Conservation (phyloP, 257 asterid genomes). For the Salvia splendens region DNA sequence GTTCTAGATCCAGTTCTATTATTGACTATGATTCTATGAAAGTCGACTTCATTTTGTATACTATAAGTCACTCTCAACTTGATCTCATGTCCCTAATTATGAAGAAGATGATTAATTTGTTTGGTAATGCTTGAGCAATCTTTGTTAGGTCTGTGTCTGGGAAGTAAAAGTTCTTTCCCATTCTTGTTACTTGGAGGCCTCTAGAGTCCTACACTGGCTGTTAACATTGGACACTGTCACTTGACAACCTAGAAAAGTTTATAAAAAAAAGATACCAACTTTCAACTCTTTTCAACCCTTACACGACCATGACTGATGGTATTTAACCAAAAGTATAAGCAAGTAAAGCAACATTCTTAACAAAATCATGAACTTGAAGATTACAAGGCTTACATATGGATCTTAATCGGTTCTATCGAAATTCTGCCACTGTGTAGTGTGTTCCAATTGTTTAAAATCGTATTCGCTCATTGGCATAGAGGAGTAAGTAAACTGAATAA, state of each 20-base stretch:
- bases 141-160: background rate
- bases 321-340: background rate
- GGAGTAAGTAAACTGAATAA: background rate
- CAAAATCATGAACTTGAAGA: background rate
- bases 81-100: background rate
- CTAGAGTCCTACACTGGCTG: background rate
- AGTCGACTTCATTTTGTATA: background rate
- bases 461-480: background rate
- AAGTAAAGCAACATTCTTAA: background rate
- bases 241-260: background rate
- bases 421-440: background rate
- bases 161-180: background rate
- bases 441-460: background rate
- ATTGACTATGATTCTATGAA: background rate
- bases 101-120: background rate
- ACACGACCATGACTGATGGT: background rate
- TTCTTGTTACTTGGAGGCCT: background rate
- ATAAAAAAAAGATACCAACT: background rate
- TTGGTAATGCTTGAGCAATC: conserved; percentile 1
- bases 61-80: background rate
- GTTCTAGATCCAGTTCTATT: background rate
- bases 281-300: background rate
- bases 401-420: background rate
- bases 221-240: background rate
- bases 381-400: background rate